Conservation (phyloP, 768 basidiomycete species). For the Nidula microcarpa region DNA sequence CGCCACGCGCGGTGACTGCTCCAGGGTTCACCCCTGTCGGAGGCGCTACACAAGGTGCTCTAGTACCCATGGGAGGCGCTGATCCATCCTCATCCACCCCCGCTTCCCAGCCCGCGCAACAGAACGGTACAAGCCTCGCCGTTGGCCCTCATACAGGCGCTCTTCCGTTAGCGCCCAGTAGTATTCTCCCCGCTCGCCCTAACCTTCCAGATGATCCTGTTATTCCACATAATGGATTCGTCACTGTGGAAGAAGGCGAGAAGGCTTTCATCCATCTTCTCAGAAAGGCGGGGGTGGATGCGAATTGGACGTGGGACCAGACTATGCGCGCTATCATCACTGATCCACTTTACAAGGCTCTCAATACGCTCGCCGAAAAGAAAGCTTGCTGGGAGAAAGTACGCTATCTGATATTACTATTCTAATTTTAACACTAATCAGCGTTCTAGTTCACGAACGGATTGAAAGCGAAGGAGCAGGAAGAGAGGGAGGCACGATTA, state of each 20-base stretch:
- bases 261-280: conserved; percentile 91
- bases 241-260: conserved; percentile 86
- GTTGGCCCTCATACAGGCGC: conserved; percentile 49
- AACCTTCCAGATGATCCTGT: conserved; percentile 84
- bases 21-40: conserved; percentile 40
- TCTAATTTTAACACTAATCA: conserved; percentile 4
- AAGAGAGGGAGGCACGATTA: conserved; percentile 80
- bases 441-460: conserved; percentile 66
- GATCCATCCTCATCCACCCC: conserved; percentile 45
- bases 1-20: conserved; percentile 29
- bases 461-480: conserved; percentile 77
- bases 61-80: conserved; percentile 49
- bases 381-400: conserved; percentile 95
- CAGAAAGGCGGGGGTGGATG: conserved; percentile 85
- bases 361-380: conserved; percentile 92
- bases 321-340: conserved; percentile 98
- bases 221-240: conserved; percentile 87
- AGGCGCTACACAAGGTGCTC: conserved; percentile 50
- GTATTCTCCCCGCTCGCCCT: conserved; percentile 68
- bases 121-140: conserved; percentile 46
- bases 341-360: conserved; percentile 93
- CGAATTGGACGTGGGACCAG: conserved; percentile 96
- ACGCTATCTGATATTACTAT: conserved; percentile 11
- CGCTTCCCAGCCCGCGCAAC: conserved; percentile 45
- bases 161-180: conserved; percentile 58